A percentile compares a stretch with the other conserved stretches of the same genome.
phyloP scores from a whole-genome alignment of 2,329 filamentous ascomycete genomes.

The Apiospora saccharicola region DNA sequence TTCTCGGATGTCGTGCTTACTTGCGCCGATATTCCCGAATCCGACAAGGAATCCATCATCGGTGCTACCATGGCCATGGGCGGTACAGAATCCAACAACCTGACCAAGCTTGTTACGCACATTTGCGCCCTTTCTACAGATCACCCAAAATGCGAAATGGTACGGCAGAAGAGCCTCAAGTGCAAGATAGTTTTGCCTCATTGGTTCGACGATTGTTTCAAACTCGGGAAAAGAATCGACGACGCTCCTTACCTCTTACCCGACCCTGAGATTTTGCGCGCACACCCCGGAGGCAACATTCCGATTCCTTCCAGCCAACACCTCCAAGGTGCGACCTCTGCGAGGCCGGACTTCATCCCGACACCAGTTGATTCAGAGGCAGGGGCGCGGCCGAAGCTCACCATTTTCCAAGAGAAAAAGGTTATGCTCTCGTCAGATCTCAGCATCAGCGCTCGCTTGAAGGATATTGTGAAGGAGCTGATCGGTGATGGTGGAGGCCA shows the following conservation, averaged over 20 bases:
- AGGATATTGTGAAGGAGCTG: conserved; percentile 72
- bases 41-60: conserved; percentile 90
- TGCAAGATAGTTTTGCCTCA: conserved; percentile 91
- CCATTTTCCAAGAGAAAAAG: conserved; percentile 79
- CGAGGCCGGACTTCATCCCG: conserved; percentile 53
- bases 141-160: conserved; percentile 73
- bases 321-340: conserved; percentile 71
- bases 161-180: conserved; percentile 69
- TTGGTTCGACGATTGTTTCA: conserved; percentile 98
- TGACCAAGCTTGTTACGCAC: conserved; percentile 83
- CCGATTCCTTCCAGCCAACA: conserved; percentile 64
- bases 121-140: conserved; percentile 83
- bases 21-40: conserved; percentile 83
- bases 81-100: conserved; percentile 76
- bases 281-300: conserved; percentile 62
- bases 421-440: conserved; percentile 82
- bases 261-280: conserved; percentile 81
- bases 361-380: conserved; percentile 47
- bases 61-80: conserved; percentile 91
- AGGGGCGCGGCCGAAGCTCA: conserved; percentile 59
- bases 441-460: conserved; percentile 70
- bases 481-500: conserved; percentile 75
- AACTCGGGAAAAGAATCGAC: conserved; percentile 88
- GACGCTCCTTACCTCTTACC: conserved; percentile 88
- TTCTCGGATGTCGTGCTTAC: conserved; percentile 85